phyloP scores from a whole-genome alignment of 768 basidiomycete genomes.

The Suillus spraguei region DNA sequence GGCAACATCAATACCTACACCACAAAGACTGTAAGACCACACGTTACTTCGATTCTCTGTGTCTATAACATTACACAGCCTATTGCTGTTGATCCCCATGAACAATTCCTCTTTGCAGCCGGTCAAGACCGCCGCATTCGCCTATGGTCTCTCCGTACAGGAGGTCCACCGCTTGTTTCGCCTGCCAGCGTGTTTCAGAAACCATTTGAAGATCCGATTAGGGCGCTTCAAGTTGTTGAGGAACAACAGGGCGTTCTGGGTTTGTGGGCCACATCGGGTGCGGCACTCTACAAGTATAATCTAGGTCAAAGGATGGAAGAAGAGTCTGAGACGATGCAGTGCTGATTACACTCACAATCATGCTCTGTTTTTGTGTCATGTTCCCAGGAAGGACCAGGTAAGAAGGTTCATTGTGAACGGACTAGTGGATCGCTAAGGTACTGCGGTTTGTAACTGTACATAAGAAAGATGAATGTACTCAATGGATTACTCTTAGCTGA shows the following conservation, averaged over 20 bases:
- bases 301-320: conserved; percentile 43
- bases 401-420: background rate
- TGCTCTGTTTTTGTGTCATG: background rate
- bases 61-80: conserved; percentile 47
- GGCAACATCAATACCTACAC: conserved; percentile 64
- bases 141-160: conserved; percentile 68
- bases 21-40: conserved; percentile 48
- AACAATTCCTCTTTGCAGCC: conserved; percentile 66
- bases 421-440: background rate
- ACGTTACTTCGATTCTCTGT: background rate
- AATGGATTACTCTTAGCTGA: background rate
- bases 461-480: background rate
- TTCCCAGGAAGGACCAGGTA: background rate
- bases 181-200: conserved; percentile 27
- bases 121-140: conserved; percentile 68
- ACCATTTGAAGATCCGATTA: conserved; percentile 40
- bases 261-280: conserved; percentile 57
- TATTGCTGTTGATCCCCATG: conserved; percentile 54
- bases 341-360: background rate
- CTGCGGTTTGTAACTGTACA: background rate
- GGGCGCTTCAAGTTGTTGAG: conserved; percentile 52
- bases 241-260: conserved; percentile 38
- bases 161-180: conserved; percentile 34
- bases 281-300: conserved; percentile 48
- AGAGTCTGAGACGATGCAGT: background rate